phyloP scores from a whole-genome alignment of 192 early-diverging fungal species.

The Kickxella alabastrina region DNA sequence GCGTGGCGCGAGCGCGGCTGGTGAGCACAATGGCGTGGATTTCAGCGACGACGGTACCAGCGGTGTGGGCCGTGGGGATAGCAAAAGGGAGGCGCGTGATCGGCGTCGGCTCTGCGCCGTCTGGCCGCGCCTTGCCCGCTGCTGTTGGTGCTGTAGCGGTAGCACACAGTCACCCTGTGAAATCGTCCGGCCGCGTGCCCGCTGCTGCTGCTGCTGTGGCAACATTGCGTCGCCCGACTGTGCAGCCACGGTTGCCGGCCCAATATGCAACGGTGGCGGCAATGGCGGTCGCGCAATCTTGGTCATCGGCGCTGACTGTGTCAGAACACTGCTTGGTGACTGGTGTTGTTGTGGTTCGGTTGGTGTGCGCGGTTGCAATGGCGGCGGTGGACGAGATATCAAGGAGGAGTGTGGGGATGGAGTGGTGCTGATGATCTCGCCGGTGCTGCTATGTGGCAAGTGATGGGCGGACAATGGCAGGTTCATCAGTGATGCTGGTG shows the following conservation, averaged over 20 bases:
- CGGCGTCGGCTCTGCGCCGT: slow-evolving; percentile 5
- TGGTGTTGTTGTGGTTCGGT: not conserved
- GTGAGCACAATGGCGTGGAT: not conserved
- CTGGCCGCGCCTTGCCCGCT: not conserved
- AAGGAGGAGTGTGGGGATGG: not conserved
- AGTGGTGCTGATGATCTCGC: slow-evolving; percentile 14
- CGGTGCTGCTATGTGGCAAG: slow-evolving; percentile 31
- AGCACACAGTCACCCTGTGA: too few relatives aligned
- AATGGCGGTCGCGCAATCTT: slow-evolving; percentile 37
- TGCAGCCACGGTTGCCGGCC: slow-evolving; percentile 5
- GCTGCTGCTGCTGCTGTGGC: too few relatives aligned
- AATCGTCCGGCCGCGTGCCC: not conserved
- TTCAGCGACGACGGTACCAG: slow-evolving; percentile 40
- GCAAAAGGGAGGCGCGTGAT: slow-evolving; percentile 15
- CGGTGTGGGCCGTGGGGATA: slow-evolving; percentile 39
- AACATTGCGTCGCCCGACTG: too few relatives aligned
- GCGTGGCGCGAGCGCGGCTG: too few relatives aligned
- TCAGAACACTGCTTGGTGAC: slow-evolving; percentile 1
- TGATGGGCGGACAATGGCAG: slow-evolving; percentile 47
- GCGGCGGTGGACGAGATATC: not conserved
- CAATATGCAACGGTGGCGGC: slow-evolving; percentile 42
- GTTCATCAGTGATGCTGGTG: slow-evolving; percentile 47
- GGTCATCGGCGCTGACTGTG: slow-evolving; percentile 39
- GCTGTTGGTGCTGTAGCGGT: too few relatives aligned
- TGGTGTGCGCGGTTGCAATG: slow-evolving; percentile 1